Evolutionary conservation across 257 asterid species (phyloP).

Genomic region (Verbascum thapsus): DNA sequence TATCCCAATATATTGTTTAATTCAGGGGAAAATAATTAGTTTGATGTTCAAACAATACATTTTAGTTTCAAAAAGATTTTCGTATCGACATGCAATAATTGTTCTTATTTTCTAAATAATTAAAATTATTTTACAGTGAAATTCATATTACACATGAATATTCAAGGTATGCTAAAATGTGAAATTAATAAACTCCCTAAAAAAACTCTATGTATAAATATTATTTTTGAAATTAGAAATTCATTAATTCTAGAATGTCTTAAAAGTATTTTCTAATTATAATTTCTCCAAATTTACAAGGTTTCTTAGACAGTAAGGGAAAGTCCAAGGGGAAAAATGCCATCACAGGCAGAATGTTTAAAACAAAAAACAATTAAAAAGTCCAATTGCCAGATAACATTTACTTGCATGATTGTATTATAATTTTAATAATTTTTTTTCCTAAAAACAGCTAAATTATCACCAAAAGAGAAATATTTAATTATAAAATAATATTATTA

Average conservation of each 20-base stretch:
- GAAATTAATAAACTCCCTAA: too few species aligned
- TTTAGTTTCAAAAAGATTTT: background rate
- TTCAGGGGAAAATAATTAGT: too few species aligned
- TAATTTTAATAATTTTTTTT: conserved; percentile 19
- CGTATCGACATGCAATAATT: too few species aligned
- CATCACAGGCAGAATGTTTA: conserved; percentile 26
- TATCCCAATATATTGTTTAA: too few species aligned
- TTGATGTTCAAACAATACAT: too few species aligned
- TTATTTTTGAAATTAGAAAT: too few species aligned
- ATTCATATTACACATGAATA: too few species aligned
- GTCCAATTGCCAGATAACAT: conserved; percentile 34
- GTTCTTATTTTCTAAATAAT: too few species aligned
- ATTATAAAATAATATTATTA: conserved; percentile 27
- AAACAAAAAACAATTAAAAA: conserved; percentile 17
- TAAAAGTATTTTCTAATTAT: background rate
- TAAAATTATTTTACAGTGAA: too few species aligned
- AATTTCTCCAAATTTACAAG: conserved; percentile 14
- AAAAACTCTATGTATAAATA: too few species aligned
- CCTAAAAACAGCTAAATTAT: conserved; percentile 33
- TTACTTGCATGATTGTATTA: conserved; percentile 45
- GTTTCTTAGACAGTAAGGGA: conserved; percentile 33
- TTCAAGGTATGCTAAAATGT: too few species aligned
- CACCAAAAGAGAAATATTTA: conserved; percentile 28
- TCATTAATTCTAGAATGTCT: too few species aligned
- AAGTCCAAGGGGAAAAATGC: conserved; percentile 29